Conservation (phyloP, 306 rosid genomes). For the Oxytropis ochrocephala region DNA sequence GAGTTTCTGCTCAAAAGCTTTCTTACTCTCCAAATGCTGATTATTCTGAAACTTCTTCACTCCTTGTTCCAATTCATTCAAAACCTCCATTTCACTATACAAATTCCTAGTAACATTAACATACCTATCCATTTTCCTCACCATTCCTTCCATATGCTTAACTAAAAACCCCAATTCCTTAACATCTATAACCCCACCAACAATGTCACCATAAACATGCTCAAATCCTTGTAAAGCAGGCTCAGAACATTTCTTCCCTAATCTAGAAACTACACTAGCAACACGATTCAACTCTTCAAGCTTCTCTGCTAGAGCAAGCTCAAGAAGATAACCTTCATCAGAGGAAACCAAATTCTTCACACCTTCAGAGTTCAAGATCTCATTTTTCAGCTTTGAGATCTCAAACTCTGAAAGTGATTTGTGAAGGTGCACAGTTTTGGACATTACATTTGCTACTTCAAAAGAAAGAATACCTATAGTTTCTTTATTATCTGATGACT, state of each 20-base stretch:
- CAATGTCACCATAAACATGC: conserved; percentile 75
- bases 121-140: conserved; percentile 85
- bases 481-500: conserved; percentile 26
- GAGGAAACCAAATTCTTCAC: conserved; percentile 60
- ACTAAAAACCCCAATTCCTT: conserved; percentile 79
- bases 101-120: conserved; percentile 65
- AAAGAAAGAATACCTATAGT: conserved; percentile 75
- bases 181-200: conserved; percentile 61
- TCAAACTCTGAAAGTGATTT: conserved; percentile 58
- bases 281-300: conserved; percentile 70
- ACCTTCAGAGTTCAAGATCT: conserved; percentile 71
- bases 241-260: conserved; percentile 78
- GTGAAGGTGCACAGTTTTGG: conserved; percentile 71
- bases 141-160: conserved; percentile 87
- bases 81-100: conserved; percentile 76
- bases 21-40: conserved; percentile 76
- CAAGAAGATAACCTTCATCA: conserved; percentile 60
- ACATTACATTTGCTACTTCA: conserved; percentile 83
- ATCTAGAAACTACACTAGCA: conserved; percentile 65
- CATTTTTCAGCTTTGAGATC: conserved; percentile 77
- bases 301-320: conserved; percentile 75
- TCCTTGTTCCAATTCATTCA: conserved; percentile 74
- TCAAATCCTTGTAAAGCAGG: conserved; percentile 83
- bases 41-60: conserved; percentile 83
- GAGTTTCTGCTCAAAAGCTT: conserved; percentile 78